Conservation (phyloP, 2,329 filamentous ascomycete species). For the Aureobasidium mangrovei region DNA sequence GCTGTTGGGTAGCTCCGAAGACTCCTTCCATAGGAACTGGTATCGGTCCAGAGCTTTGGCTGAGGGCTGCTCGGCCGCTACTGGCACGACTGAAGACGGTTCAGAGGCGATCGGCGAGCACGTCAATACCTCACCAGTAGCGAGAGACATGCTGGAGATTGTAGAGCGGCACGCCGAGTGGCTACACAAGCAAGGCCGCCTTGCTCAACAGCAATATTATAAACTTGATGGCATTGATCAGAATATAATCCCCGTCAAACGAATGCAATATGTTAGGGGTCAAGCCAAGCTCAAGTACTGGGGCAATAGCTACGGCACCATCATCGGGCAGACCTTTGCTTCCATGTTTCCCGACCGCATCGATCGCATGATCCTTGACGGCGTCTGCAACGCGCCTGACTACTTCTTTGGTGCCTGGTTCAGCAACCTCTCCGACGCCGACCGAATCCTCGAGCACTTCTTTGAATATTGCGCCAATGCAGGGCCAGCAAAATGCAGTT, state of each 20-base stretch:
- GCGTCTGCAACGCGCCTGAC: constrained; percentile 36
- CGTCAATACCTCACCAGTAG: constrained; percentile 38
- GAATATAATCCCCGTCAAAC: not conserved
- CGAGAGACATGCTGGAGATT: constrained; percentile 41
- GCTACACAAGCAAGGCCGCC: constrained; percentile 11
- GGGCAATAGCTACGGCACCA: constrained; percentile 39
- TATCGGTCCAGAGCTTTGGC: constrained; percentile 30
- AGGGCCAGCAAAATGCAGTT: constrained; percentile 36
- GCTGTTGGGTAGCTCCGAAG: constrained; percentile 32
- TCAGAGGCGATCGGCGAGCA: constrained; percentile 29
- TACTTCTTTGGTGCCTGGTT: constrained; percentile 44
- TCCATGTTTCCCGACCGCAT: constrained; percentile 37
- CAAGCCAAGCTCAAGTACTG: constrained; percentile 26
- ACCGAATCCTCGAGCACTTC: constrained; percentile 46
- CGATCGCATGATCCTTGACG: constrained; percentile 36
- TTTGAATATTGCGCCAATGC: constrained; percentile 46
- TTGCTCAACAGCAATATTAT: not conserved
- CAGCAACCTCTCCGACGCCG: constrained; percentile 43
- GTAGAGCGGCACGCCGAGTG: constrained; percentile 34
- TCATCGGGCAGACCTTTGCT: constrained; percentile 40
- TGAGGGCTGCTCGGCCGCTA: constrained; percentile 17
- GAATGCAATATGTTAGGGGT: not conserved
- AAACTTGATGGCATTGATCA: not conserved
- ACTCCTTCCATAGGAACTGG: constrained; percentile 31
- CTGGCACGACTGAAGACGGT: constrained; percentile 3